Conservation (phyloP, 1,284 basidiomycete genomes). For the Leccinum solheimii region DNA sequence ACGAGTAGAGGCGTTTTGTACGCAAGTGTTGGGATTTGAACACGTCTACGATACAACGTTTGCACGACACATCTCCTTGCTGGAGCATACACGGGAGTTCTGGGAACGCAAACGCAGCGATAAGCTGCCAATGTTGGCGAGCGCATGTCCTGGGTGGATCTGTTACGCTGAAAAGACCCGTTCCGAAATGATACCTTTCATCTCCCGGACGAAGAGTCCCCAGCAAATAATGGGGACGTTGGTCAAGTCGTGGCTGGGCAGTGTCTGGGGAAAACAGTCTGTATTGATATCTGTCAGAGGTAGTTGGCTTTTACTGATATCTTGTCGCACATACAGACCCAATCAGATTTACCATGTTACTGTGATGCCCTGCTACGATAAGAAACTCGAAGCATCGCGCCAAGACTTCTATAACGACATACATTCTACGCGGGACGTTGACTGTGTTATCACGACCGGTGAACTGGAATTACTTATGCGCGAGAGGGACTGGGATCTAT, state of each 20-base stretch:
- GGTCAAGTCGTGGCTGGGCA: conserved; percentile 83
- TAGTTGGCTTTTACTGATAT: conserved; percentile 18
- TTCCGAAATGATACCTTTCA: conserved; percentile 89
- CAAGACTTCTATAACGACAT: conserved; percentile 84
- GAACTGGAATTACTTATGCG: conserved; percentile 88
- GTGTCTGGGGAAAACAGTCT: conserved; percentile 63
- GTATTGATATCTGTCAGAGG: conserved; percentile 32
- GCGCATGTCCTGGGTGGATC: conserved; percentile 98
- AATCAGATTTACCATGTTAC: conserved; percentile 92
- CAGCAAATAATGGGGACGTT: conserved; percentile 94
- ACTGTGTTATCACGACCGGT: conserved; percentile 97
- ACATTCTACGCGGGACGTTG: conserved; percentile 87
- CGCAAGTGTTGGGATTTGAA: conserved; percentile 62
- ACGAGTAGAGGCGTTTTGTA: conserved; percentile 68
- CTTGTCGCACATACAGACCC: conserved; percentile 48
- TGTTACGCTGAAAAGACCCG: conserved; percentile 99
- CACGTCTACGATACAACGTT: conserved; percentile 94
- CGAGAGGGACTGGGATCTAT: conserved; percentile 81
- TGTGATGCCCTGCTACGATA: conserved; percentile 99
- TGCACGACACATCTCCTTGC: conserved; percentile 83
- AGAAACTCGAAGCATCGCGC: conserved; percentile 96
- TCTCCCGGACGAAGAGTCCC: conserved; percentile 86
- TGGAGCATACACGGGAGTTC: conserved; percentile 85
- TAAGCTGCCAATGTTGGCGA: conserved; percentile 87
- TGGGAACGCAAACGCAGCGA: conserved; percentile 57